Conservation (phyloP, 1,284 basidiomycete species). For the Cryptococcus maquisensis region DNA sequence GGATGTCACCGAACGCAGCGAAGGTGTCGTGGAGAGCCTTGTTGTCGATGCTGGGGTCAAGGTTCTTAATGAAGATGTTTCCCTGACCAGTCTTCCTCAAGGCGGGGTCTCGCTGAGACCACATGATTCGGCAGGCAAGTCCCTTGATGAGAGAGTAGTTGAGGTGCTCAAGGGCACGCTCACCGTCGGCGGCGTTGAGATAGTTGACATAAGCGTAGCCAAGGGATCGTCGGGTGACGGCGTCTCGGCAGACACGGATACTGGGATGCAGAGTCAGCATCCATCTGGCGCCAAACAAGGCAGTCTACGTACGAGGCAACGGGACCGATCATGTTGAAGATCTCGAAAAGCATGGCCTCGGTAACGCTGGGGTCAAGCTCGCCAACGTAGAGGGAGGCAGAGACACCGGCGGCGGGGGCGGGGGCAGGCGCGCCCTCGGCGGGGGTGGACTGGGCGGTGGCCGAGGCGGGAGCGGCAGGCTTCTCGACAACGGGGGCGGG, state of each 20-base stretch:
- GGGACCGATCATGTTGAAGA: constrained; percentile 99
- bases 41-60: constrained; percentile 98
- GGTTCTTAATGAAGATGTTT: constrained; percentile 99
- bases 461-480: constrained; percentile 20
- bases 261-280: constrained; percentile 48
- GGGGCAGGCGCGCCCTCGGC: constrained; percentile 25
- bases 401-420: constrained; percentile 61
- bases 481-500: constrained; percentile 23
- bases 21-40: constrained; percentile 99
- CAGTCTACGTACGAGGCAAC: constrained; percentile 69
- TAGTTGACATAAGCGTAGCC: constrained; percentile 99
- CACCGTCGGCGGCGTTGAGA: constrained; percentile 93
- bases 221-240: constrained; percentile 97
- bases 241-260: constrained; percentile 99
- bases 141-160: constrained; percentile 99
- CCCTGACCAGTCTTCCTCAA: constrained; percentile 99
- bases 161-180: constrained; percentile 97
- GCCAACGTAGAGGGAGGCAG: constrained; percentile 96
- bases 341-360: constrained; percentile 99
- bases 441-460: constrained; percentile 23
- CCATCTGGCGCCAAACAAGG: not conserved
- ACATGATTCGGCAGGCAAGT: constrained; percentile 99
- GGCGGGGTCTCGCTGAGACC: constrained; percentile 99
- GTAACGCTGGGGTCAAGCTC: constrained; percentile 97
- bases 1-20: constrained; percentile 95